Base-by-base conservation (phyloP, 148 eudicot genomes). In the Rhododendron simsii region DNA sequence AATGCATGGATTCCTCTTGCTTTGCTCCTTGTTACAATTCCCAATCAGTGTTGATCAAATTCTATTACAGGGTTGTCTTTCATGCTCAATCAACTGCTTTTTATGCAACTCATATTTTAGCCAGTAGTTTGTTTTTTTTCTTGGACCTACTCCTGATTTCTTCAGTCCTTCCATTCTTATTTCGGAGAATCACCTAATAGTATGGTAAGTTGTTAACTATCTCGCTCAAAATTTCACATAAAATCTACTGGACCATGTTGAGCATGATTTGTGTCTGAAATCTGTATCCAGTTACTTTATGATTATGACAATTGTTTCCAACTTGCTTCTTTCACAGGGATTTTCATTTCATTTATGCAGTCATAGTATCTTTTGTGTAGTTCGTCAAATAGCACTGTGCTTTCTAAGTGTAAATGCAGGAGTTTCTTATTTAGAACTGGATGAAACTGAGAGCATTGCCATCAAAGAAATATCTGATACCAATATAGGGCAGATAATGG, bases 401-500 rank as follows among this genome's bases (percentile, higher is more conserved):
- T 33, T 33, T 57, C 55, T 14, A 37, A 63, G n/a, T 20, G 45
- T 16, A 82, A 84, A 81, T 50, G 79, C 87, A 26, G 89, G 81
- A 84, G 80, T 74, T 82, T 59, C 84, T 78, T 82, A 74, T 37
- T 83, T 85, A 84, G 47, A 78, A 77, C 67, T 78, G 47, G 81
- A 85, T 47, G 81, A 84, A 51, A 53, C 78, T n/a, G 89, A 84
- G 10, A 39, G 63, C 79, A 84, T 55, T 65, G 84, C 79, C 50
- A 78, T 78, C 37, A 75, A 85, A n/a, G 80, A 78, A 39, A 81
- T 63, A 82, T 78, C 81, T 51, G 83, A 85, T 78, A 61, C 69
- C 50, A 79, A 80, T 41, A 91, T 89, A 87, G 85, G 87, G 82
- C 26, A 53, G 35, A 69, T 69, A 26, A 73, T 47, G 39, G 1